phyloP scores from a whole-genome alignment of 345 rosid genomes.

The Populus euphratica region DNA sequence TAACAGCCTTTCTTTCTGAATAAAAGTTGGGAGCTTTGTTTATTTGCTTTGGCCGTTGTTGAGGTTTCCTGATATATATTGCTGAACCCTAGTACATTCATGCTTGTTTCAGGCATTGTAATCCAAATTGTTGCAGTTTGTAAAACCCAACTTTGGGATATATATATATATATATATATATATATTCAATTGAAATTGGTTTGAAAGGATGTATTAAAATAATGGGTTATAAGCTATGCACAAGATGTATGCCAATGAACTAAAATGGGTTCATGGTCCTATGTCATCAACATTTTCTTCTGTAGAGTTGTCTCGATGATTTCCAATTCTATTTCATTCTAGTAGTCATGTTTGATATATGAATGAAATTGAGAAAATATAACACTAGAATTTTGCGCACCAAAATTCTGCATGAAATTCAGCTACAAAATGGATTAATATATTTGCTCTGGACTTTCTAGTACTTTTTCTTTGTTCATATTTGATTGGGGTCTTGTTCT shows the following conservation, averaged over 20 bases:
- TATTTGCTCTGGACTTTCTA: background rate
- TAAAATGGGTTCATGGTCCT: background rate
- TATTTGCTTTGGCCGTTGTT: background rate
- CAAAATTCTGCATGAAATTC: background rate
- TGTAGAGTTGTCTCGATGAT: background rate
- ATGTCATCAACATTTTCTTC: background rate
- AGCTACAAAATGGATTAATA: background rate
- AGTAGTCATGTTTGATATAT: background rate
- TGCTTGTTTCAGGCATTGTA: background rate
- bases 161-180: accelerated
- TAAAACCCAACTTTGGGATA: background rate
- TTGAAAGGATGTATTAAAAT: background rate
- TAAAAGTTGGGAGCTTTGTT: background rate
- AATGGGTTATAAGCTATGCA: background rate
- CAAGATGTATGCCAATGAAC: background rate
- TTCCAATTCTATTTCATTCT: background rate
- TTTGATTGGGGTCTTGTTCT: background rate
- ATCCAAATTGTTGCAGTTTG: background rate
- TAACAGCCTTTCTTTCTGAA: background rate
- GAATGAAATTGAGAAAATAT: background rate
- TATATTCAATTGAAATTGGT: background rate
- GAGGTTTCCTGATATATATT: background rate
- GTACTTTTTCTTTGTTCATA: background rate
- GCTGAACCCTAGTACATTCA: background rate
- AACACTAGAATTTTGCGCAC: background rate